A percentile compares a stretch with the other conserved stretches of the same genome.
phyloP scores from a whole-genome alignment of 148 eudicot species.

The Rhododendron griersonianum region DNA sequence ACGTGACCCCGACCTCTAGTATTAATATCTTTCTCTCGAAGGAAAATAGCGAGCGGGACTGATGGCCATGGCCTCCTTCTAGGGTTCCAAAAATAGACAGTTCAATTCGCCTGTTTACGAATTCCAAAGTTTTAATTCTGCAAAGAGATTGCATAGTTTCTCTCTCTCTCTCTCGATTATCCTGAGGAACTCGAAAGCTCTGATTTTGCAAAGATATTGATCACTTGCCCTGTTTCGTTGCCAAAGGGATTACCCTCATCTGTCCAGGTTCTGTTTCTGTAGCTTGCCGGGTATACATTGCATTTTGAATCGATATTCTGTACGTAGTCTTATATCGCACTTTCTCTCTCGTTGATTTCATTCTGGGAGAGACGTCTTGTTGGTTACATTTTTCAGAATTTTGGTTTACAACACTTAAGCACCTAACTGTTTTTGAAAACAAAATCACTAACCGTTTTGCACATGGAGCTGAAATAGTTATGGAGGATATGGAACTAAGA shows the following conservation, averaged over 20 bases:
- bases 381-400: not conserved
- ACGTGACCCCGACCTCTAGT: too few species aligned
- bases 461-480: not conserved
- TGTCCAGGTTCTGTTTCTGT: not conserved
- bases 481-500: not conserved
- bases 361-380: not conserved
- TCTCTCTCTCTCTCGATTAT: not conserved
- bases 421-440: not conserved
- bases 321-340: not conserved
- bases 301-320: not conserved
- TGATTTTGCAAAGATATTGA: not conserved
- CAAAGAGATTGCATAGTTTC: not conserved
- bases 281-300: not conserved
- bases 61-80: not conserved
- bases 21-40: too few species aligned
- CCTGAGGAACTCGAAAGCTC: not conserved
- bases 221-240: not conserved
- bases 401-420: not conserved
- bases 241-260: not conserved
- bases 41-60: too few species aligned
- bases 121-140: not conserved
- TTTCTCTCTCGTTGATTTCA: constrained; percentile 1
- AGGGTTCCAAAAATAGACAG: not conserved
- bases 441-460: not conserved
- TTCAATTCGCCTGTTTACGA: too few species aligned